Evolutionary conservation across 164 flowering plant genomes (phyloP).

Genomic region (Aristolochia californica): DNA sequence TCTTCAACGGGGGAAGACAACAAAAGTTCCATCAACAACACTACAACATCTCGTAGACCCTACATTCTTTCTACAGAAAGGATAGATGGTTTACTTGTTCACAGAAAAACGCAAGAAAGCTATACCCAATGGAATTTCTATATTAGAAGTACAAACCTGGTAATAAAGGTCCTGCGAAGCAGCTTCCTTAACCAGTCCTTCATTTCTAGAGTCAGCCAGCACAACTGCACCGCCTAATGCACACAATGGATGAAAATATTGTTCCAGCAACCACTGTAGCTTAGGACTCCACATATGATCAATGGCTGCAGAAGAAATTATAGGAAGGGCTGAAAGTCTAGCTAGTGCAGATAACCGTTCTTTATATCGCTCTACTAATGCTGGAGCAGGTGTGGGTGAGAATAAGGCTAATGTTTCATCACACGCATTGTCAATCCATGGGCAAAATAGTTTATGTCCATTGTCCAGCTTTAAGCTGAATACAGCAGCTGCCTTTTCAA

Average conservation of each 20-base stretch:
- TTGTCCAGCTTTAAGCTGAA: constrained; percentile 87
- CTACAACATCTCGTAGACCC: too few relatives aligned
- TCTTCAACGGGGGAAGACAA: too few relatives aligned
- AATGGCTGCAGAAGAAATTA: constrained; percentile 51
- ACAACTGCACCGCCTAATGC: constrained; percentile 19
- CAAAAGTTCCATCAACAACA: too few relatives aligned
- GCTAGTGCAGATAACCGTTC: constrained; percentile 41
- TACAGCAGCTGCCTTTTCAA: constrained; percentile 86
- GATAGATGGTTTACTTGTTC: too few relatives aligned
- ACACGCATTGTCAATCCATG: constrained; percentile 85
- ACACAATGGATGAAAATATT: constrained; percentile 12
- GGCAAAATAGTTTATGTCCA: constrained; percentile 82
- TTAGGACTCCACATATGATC: constrained; percentile 54
- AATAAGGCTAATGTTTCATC: constrained; percentile 69
- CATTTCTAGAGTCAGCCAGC: constrained; percentile 15
- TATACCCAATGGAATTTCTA: too few relatives aligned
- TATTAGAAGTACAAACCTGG: constrained; percentile 39
- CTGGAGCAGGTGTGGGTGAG: constrained; percentile 49
- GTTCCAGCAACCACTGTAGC: constrained; percentile 50
- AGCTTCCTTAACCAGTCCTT: constrained; percentile 22
- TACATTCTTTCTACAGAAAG: too few relatives aligned
- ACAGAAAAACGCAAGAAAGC: too few relatives aligned
- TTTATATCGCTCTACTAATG: constrained; percentile 54
- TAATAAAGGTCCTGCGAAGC: constrained; percentile 40
- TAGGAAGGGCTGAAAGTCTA: constrained; percentile 64